Base-by-base conservation (phyloP, 2,329 filamentous ascomycete species). In the Juglanconis sp. region DNA sequence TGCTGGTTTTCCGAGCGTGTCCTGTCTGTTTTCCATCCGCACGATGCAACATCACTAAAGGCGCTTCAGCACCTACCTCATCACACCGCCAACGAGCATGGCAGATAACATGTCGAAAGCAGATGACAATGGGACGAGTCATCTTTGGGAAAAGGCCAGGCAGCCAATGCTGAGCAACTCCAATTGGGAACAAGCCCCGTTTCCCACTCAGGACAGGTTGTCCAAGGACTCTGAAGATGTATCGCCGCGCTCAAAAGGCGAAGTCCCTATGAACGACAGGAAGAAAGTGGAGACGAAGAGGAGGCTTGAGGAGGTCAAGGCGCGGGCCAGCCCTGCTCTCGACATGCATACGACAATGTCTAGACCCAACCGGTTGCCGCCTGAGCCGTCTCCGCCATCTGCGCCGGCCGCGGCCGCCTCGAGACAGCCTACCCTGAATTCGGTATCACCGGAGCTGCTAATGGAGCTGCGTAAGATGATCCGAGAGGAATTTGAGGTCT, bases 401-500 rank as follows among this genome's bases (percentile, higher is more conserved):
- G 50, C 51, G 5, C 35, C 54, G 35, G 51, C 54, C 48, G 44
- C 15, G 44, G 35, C 35, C 7, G n/a, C 57, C 1, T 44, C 51
- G 38, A 35, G 24, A 24, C 24, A 24, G 24, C 24, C 52, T 10
- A 54, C 48, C n/a, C 15, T 56, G 32, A 57, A 35, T 30, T 48
- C 61, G 13, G 53, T 63, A 36, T 56, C 67, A 1, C 61, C 65
- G 3, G 58, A 66, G 24, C 56, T 66, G 42, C 30, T 67, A 38
- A 60, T 58, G 11, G 66, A 68, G 31, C 34, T 68, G 52, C 61
- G 63, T n/a, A 66, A 63, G 53, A 65, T 67, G 13, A 65, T 69
- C 49, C 63, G 65, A 34, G 65, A 68, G 42, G 68, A 69, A 44
- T 47, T 63, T 30, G 57, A 63, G 40, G 50, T 56, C 44, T 32